Conservation (phyloP, 176 grass and related monocot genomes). For the Alopecurus myosuroides region DNA sequence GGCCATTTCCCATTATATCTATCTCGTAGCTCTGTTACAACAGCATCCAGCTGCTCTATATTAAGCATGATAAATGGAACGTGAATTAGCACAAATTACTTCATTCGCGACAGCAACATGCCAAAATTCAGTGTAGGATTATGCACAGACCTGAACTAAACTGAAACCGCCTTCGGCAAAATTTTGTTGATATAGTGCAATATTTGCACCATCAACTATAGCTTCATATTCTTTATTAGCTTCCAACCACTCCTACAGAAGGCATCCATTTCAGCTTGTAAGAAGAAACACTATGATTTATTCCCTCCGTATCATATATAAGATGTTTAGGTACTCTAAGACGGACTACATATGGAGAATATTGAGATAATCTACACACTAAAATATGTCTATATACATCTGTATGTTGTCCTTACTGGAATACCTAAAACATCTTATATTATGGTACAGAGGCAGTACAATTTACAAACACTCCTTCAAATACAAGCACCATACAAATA, state of each 20-base stretch:
- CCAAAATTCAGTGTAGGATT: background rate
- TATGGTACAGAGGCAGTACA: too few relatives aligned
- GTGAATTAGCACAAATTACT: slow-evolving; percentile 5
- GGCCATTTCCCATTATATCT: slow-evolving; percentile 67
- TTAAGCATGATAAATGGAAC: slow-evolving; percentile 31
- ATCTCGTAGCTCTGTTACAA: slow-evolving; percentile 57
- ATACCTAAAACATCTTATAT: too few relatives aligned
- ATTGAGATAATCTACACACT: too few relatives aligned
- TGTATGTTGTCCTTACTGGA: too few relatives aligned
- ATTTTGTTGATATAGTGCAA: slow-evolving; percentile 95
- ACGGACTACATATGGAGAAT: too few relatives aligned
- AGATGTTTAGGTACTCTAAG: too few relatives aligned
- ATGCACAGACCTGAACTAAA: slow-evolving; percentile 67
- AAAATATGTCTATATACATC: too few relatives aligned
- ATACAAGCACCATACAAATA: background rate
- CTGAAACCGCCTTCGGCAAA: slow-evolving; percentile 82
- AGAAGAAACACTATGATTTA: background rate
- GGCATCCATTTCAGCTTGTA: background rate
- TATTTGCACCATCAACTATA: slow-evolving; percentile 86
- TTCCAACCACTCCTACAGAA: slow-evolving; percentile 77
- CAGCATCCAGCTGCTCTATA: slow-evolving; percentile 87
- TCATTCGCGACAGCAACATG: background rate
- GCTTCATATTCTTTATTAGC: slow-evolving; percentile 42
- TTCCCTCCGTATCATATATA: too few relatives aligned
- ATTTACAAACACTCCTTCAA: background rate